Evolutionary conservation across 176 grass and related monocot genomes (phyloP).

Genomic region (Musa troglodytarum): DNA sequence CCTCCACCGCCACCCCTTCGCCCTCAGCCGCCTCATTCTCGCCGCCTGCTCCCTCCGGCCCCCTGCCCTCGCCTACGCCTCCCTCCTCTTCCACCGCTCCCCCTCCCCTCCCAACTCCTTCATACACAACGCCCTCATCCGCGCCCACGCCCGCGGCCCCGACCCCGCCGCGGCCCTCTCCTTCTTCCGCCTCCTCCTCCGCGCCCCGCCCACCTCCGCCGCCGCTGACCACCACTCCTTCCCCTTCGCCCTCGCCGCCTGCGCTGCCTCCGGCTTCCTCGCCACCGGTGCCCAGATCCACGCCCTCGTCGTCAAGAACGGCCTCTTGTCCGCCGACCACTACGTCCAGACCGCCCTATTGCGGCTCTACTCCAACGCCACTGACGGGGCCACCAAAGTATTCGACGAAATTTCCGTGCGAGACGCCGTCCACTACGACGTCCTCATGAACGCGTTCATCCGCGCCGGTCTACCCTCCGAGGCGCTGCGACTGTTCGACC

Average conservation of each 20-base stretch:
- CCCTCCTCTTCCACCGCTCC: conserved; percentile 47
- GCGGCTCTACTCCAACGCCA: conserved; percentile 35
- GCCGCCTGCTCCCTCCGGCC: conserved; percentile 32
- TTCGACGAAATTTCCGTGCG: conserved; percentile 51
- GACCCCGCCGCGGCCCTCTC: conserved; percentile 9
- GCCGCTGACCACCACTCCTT: conserved; percentile 69
- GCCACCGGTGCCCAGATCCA: conserved; percentile 45
- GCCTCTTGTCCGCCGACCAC: conserved; percentile 53
- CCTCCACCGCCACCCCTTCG: conserved; percentile 11
- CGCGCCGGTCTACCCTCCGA: conserved; percentile 32
- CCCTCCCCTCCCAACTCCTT: conserved; percentile 34
- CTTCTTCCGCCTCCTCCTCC: conserved; percentile 53
- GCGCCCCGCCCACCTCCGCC: conserved; percentile 31
- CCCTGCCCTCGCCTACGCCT: conserved; percentile 41
- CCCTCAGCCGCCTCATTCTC: conserved; percentile 45
- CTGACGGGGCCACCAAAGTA: conserved; percentile 27
- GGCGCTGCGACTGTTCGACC: conserved; percentile 40
- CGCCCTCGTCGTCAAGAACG: conserved; percentile 44
- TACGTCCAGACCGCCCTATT: conserved; percentile 71
- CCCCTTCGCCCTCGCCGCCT: conserved; percentile 70
- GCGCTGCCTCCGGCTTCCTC: conserved; percentile 12
- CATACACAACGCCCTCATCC: conserved; percentile 36
- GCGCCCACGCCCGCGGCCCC: conserved; percentile 12
- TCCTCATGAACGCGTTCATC: conserved; percentile 50
- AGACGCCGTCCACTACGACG: conserved; percentile 75